These are phyloP conservation scores for Boeremia exigua DNA, from an alignment of 2,329 filamentous ascomycete species.

Conservation along the genomic window DNA sequence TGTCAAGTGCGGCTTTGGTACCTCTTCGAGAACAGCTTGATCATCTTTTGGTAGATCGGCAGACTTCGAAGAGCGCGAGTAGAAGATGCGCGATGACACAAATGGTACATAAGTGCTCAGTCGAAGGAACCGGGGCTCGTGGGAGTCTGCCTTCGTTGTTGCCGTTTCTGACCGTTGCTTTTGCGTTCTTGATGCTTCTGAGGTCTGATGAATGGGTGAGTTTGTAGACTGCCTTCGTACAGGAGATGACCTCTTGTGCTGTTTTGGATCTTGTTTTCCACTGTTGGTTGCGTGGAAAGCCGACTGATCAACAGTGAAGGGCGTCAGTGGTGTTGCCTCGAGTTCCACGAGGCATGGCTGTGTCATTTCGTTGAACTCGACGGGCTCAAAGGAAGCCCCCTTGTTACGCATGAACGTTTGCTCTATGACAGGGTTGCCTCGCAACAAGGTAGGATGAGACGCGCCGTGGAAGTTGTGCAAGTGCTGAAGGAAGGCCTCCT, in stretches of 20 bases:
- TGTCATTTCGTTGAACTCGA: constrained; percentile 43
- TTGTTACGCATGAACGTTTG: constrained; percentile 46
- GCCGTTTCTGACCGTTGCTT: constrained; percentile 29
- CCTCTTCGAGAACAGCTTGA: constrained; percentile 36
- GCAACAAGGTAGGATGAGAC: constrained; percentile 33
- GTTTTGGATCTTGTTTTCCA: constrained; percentile 3
- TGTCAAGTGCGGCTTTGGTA: constrained; percentile 39
- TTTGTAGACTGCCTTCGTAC: constrained; percentile 27
- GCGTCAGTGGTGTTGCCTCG: constrained; percentile 33
- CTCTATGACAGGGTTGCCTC: constrained; percentile 37
- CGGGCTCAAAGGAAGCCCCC: constrained; percentile 44
- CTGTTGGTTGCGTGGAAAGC: not conserved
- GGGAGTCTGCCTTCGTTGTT: constrained; percentile 20
- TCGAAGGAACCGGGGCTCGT: constrained; percentile 41
- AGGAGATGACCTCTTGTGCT: constrained; percentile 17
- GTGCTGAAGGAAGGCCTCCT: constrained; percentile 44
- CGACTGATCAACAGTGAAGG: constrained; percentile 25
- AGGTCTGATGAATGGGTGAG: not conserved
- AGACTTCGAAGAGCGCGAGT: constrained; percentile 31
- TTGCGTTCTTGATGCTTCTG: constrained; percentile 19
- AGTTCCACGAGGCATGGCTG: constrained; percentile 38
- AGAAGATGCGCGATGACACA: constrained; percentile 43
- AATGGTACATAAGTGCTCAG: constrained; percentile 41
- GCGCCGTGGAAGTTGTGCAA: constrained; percentile 43
- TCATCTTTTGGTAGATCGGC: constrained; percentile 30